phyloP scores from a whole-genome alignment of 805 yeast genomes.

The Saccharomyces mikatae region DNA sequence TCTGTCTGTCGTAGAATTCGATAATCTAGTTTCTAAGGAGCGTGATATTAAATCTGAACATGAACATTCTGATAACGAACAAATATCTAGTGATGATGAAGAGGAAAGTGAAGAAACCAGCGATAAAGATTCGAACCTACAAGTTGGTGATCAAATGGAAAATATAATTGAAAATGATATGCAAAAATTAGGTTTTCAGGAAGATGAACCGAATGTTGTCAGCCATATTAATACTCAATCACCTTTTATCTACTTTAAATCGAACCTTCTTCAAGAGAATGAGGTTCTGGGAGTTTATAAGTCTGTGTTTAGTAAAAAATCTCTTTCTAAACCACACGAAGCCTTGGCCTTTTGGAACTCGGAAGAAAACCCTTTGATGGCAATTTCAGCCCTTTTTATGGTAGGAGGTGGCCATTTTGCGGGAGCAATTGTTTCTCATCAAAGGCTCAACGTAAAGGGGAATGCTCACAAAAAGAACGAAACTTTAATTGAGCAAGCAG shows the following conservation, averaged over 20 bases:
- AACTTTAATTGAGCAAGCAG: conserved; percentile 53
- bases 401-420: conserved; percentile 98
- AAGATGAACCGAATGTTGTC: conserved; percentile 30
- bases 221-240: conserved; percentile 62
- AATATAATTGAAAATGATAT: conserved; percentile 21
- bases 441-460: conserved; percentile 48
- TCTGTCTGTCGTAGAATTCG: conserved; percentile 52
- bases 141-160: conserved; percentile 12
- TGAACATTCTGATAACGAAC: conserved; percentile 29
- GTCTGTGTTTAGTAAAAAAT: conserved; percentile 41
- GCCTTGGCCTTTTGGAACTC: conserved; percentile 36
- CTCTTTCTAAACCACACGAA: conserved; percentile 43
- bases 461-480: conserved; percentile 42
- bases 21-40: conserved; percentile 38
- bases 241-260: conserved; percentile 55
- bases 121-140: conserved; percentile 9
- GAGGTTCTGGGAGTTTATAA: conserved; percentile 64
- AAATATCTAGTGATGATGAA: conserved; percentile 13
- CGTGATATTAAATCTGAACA: conserved; percentile 52
- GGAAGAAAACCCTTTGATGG: conserved; percentile 14
- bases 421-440: conserved; percentile 82
- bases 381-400: conserved; percentile 76
- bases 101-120: conserved; percentile 17
- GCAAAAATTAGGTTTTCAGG: conserved; percentile 14
- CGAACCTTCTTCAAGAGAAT: conserved; percentile 36